Conservation (phyloP, 805 yeast species). For the Kuraishia cidri region DNA sequence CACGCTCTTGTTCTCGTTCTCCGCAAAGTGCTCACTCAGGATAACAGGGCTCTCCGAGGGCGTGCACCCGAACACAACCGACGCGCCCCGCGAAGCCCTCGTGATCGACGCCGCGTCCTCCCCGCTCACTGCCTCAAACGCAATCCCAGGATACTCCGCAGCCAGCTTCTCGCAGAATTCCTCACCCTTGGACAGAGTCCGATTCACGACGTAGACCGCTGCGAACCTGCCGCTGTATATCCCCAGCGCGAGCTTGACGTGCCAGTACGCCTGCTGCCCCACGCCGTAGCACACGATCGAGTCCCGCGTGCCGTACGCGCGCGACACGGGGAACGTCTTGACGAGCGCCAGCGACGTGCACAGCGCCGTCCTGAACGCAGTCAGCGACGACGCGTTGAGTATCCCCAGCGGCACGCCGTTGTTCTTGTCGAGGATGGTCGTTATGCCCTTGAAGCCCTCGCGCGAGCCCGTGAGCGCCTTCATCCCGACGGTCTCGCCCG, state of each 20-base stretch:
- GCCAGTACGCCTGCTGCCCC: conserved; percentile 64
- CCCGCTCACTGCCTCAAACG: conserved; percentile 13
- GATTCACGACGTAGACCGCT: conserved; percentile 34
- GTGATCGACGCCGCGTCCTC: conserved; percentile 9
- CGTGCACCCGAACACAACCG: conserved; percentile 49
- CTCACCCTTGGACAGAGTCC: conserved; percentile 32
- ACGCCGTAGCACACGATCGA: conserved; percentile 41
- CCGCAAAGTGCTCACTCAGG: conserved; percentile 5
- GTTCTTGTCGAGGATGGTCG: conserved; percentile 37
- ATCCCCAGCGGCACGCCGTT: conserved; percentile 45
- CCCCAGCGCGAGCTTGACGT: conserved; percentile 30
- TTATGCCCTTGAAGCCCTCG: conserved; percentile 51
- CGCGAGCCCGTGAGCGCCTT: conserved; percentile 52
- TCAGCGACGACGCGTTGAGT: conserved; percentile 46
- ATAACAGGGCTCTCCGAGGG: conserved; percentile 47
- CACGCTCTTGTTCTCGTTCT: conserved; percentile 18
- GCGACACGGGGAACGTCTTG: conserved; percentile 19
- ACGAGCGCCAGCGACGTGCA: conserved; percentile 40
- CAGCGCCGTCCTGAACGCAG: conserved; percentile 63
- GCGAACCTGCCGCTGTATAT: conserved; percentile 27
- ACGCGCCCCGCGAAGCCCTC: conserved; percentile 24
- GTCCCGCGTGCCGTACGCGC: conserved; percentile 8
- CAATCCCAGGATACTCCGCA: conserved; percentile 17
- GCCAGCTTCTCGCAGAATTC: conserved; percentile 16
- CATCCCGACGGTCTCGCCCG: conserved; percentile 45